These are phyloP conservation scores for Avena atlantica DNA, from an alignment of 176 grass and related monocot genomes.

Conservation along the genomic window DNA sequence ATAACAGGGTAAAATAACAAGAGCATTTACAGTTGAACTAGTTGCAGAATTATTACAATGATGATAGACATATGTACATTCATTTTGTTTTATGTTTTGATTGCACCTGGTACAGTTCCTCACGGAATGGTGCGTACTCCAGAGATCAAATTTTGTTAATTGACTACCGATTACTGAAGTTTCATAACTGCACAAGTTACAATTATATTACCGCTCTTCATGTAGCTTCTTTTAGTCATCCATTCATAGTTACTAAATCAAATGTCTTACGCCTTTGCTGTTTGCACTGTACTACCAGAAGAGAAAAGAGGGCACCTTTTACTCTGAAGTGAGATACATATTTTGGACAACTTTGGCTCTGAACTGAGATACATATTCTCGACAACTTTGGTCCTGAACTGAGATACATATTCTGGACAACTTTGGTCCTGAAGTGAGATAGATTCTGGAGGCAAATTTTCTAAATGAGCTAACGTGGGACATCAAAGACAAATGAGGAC, in stretches of 20 bases:
- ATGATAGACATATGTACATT: conserved; percentile 9
- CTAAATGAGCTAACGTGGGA: conserved; percentile 39
- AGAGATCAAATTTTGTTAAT: background rate
- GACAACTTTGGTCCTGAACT: background rate
- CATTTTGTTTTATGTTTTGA: background rate
- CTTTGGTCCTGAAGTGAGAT: background rate
- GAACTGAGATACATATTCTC: background rate
- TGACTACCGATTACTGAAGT: background rate
- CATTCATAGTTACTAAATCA: conserved; percentile 21
- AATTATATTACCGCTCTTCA: background rate
- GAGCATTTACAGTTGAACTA: background rate
- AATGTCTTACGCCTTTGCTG: conserved; percentile 6
- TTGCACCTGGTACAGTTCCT: background rate
- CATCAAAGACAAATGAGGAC: conserved; percentile 46
- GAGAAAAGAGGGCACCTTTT: conserved; percentile 13
- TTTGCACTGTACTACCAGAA: conserved; percentile 32
- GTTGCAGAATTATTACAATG: background rate
- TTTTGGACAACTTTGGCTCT: conserved; percentile 6
- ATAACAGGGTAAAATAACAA: background rate
- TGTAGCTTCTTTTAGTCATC: conserved; percentile 14
- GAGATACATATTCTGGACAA: background rate
- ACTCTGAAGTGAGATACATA: background rate
- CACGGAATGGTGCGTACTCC: background rate
- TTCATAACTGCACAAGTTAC: background rate
- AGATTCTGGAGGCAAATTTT: conserved; percentile 2